Evolutionary conservation across 2,329 filamentous ascomycete species (phyloP), one percentile per base, ranked within the genome.

Genomic region (Gaeumannomyces tritici): DNA sequence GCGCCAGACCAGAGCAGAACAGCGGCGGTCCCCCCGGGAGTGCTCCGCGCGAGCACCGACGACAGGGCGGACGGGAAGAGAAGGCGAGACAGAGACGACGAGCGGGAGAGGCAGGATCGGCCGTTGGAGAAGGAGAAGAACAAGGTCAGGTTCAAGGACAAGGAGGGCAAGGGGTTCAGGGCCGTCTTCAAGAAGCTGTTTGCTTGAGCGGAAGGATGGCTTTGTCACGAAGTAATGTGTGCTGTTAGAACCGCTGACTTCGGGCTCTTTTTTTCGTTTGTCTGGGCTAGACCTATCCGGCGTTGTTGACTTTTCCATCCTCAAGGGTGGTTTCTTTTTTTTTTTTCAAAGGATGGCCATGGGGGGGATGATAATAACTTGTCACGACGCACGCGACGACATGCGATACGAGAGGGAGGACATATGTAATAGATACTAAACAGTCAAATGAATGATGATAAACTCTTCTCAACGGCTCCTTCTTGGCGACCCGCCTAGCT

Each of bases 141-240:
- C 18, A 55, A 29, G 61, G 57, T 6, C 31, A 11, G 15, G 11
- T 8, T 18, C 15, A 57, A 56, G 55, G 57, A 47, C 42, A 33
- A 60, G 60, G 35, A 57, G 31, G 28, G 55, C 51, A 55, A 57
- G n/a, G 59, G 67, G 4, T 24, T 69, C 26, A 63, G 66, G 18
- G 61, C 60, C 8, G 64, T 66, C 1, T 62, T 69, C 55, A 65
- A 65, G 60, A 64, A 63, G 61, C 59, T 67, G 8, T 61, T 66
- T 26, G 60, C 62, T 18, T 61, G 42, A 51, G 42, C 5, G 42
- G 18, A 51, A 2, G n/a, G n/a, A n/a, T n/a, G n/a, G 42, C 18
- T 5, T 51, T 51, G 18, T 51, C n/a, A n/a, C 42, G 42, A 51
- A n/a, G 18, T 51, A 51, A 51, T n/a, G 42, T 51, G 18, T 21